Evolutionary conservation across 306 rosid genomes (phyloP).

Genomic region (Canavalia gladiata): DNA sequence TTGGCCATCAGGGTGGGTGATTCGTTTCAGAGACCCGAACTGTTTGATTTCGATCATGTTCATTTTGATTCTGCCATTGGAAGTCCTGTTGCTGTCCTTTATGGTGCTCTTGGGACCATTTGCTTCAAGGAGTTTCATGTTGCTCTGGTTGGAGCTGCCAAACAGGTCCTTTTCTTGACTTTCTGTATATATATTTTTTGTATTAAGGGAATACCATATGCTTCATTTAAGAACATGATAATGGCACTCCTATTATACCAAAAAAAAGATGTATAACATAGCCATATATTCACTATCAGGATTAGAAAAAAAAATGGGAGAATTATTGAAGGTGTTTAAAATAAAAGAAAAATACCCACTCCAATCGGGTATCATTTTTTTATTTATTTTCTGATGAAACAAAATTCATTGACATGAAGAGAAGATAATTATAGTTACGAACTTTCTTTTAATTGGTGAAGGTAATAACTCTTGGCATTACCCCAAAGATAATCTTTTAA

Average conservation of each 20-base stretch:
- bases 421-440: constrained; percentile 1
- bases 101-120: constrained; percentile 88
- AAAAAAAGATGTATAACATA: background rate
- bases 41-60: constrained; percentile 93
- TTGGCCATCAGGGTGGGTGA: constrained; percentile 61
- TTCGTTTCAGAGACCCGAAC: constrained; percentile 75
- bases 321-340: background rate
- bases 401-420: background rate
- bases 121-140: constrained; percentile 89
- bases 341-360: background rate
- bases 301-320: background rate
- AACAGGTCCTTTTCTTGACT: constrained; percentile 64
- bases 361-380: background rate
- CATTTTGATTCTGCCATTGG: constrained; percentile 72
- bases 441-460: constrained; percentile 4
- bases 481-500: constrained; percentile 16
- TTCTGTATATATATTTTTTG: constrained; percentile 33
- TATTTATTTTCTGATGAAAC: background rate
- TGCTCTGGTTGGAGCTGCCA: constrained; percentile 78
- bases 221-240: constrained; percentile 17
- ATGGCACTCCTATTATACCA: background rate
- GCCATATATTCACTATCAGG: background rate
- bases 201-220: constrained; percentile 18
- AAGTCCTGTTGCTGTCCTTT: constrained; percentile 82
- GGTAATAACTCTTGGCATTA: background rate